These are phyloP conservation scores for Torulaspora globosa DNA, from an alignment of 1,139 yeast genomes.

Conservation along the genomic window DNA sequence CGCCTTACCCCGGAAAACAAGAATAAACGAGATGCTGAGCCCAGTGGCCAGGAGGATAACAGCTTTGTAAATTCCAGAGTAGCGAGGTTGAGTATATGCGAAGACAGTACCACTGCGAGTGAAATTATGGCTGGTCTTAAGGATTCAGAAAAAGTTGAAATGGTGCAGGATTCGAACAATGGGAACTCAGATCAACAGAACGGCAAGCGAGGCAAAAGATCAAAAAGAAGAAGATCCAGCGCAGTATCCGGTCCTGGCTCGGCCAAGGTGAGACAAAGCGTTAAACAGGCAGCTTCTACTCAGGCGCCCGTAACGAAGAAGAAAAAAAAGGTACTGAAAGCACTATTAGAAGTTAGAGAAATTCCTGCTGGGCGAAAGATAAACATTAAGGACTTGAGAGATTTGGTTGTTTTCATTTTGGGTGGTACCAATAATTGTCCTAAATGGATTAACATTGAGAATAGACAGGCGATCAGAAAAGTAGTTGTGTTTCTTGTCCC, in stretches of 20 bases:
- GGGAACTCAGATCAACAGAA: slow-evolving; percentile 4
- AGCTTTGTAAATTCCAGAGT: slow-evolving; percentile 17
- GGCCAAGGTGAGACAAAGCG: slow-evolving; percentile 9
- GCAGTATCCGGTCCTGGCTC: slow-evolving; percentile 19
- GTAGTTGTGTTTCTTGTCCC: slow-evolving; percentile 64
- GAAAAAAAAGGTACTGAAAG: slow-evolving; percentile 4
- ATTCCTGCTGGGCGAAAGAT: slow-evolving; percentile 34
- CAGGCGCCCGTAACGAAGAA: slow-evolving; percentile 9
- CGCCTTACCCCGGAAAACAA: not conserved
- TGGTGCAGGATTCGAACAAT: slow-evolving; percentile 3
- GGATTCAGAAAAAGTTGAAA: slow-evolving; percentile 8
- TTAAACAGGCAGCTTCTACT: slow-evolving; percentile 8
- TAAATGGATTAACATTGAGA: slow-evolving; percentile 43
- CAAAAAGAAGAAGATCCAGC: slow-evolving; percentile 38
- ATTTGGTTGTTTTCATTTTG: slow-evolving; percentile 47
- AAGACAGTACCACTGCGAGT: slow-evolving; percentile 9
- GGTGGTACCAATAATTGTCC: slow-evolving; percentile 41
- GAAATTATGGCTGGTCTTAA: slow-evolving; percentile 9
- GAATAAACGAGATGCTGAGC: not conserved
- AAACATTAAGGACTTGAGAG: slow-evolving; percentile 47
- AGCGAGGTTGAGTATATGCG: slow-evolving; percentile 32
- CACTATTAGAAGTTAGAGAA: slow-evolving; percentile 27
- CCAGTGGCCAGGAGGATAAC: slow-evolving; percentile 5
- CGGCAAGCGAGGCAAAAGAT: slow-evolving; percentile 10
- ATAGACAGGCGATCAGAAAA: slow-evolving; percentile 44